A percentile compares a stretch with the other conserved stretches of the same genome.
Evolutionary conservation across 2,329 filamentous ascomycete species (phyloP).

Genomic region (Lasiodiplodia citricola): DNA sequence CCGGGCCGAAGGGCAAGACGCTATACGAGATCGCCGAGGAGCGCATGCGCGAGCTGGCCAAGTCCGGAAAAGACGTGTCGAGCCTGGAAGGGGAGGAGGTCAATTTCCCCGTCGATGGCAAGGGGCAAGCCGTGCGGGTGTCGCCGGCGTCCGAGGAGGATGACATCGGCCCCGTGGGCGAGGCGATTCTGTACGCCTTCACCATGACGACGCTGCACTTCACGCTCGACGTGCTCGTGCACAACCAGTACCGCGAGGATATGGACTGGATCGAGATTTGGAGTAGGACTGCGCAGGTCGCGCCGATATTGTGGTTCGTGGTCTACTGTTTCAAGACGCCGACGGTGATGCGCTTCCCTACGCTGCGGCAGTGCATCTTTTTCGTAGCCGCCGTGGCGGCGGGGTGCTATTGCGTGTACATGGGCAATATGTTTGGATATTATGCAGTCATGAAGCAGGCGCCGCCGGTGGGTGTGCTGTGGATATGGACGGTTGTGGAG

Average conservation of each 20-base stretch:
- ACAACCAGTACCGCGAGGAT: conserved; percentile 75
- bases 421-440: conserved; percentile 81
- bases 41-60: conserved; percentile 52
- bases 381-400: conserved; percentile 63
- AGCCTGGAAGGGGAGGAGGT: conserved; percentile 21
- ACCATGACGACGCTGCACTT: conserved; percentile 75
- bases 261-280: conserved; percentile 65
- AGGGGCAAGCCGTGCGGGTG: conserved; percentile 5
- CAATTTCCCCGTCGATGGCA: conserved; percentile 27
- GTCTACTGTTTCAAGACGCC: conserved; percentile 52
- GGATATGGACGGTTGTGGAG: conserved; percentile 93
- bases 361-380: conserved; percentile 62
- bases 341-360: conserved; percentile 50
- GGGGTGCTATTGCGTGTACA: conserved; percentile 81
- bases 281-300: conserved; percentile 54
- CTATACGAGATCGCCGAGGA: conserved; percentile 75
- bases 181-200: conserved; percentile 56
- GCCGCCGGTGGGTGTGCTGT: conserved; percentile 85
- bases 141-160: conserved; percentile 45
- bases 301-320: conserved; percentile 52
- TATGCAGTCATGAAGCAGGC: conserved; percentile 90
- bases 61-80: conserved; percentile 53
- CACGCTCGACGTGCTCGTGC: conserved; percentile 78
- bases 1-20: conserved; percentile 62
- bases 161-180: conserved; percentile 52